Base-by-base conservation (phyloP, 1,284 basidiomycete species). In the Grifola frondosa region DNA sequence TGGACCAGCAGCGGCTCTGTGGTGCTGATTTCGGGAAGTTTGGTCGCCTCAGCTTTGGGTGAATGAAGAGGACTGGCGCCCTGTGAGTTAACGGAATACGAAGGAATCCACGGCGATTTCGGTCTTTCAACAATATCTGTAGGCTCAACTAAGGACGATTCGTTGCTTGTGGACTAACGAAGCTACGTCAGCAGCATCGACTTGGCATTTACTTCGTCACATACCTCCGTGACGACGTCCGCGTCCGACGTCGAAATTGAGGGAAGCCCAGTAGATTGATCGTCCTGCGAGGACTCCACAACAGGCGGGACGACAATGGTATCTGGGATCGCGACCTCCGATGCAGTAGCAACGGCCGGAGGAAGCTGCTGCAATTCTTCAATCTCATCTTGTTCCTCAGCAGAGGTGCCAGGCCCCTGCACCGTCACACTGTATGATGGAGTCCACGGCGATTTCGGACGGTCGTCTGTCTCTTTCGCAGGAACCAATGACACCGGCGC, bases 381-480 rank as follows among this genome's bases (percentile, higher is more conserved):
- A 29, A 61, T 57, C 36, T 61, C 61, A 8, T 57, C 49, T 17
- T 55, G 49, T 11, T 61, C 63, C 19, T 58, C 51, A 20, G 30
- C 47, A 29, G 22, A 37, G 16, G 42, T 39, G 24, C 59, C 61
- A 29, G 64, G 62, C 30, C 68, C 70, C 54, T 69, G 69, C 19
- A 41, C 60, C 6, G 54, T 65, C 23, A 72, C 70, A 34, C 61
- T 66, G 55, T 72, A 73, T 4, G 70, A 71, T 5, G 70, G 67
- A 6, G 68, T 71, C 69, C 68, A 73, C 5, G 69, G 70, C 7
- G 66, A 66, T 50, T 63, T 65, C n/a, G 66, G 66, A 28, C 63
- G 53, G 29, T 66, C 60, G 13, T 48, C 33, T 26, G 20, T 8
- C 12, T 37, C n/a, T 17, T 17, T 30, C 16, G n/a, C 29, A 5